A percentile compares a stretch with the other conserved stretches of the same genome.
These are phyloP conservation scores for Luzula sylvatica DNA, from an alignment of 176 grass and related monocot species.

Conservation along the genomic window DNA sequence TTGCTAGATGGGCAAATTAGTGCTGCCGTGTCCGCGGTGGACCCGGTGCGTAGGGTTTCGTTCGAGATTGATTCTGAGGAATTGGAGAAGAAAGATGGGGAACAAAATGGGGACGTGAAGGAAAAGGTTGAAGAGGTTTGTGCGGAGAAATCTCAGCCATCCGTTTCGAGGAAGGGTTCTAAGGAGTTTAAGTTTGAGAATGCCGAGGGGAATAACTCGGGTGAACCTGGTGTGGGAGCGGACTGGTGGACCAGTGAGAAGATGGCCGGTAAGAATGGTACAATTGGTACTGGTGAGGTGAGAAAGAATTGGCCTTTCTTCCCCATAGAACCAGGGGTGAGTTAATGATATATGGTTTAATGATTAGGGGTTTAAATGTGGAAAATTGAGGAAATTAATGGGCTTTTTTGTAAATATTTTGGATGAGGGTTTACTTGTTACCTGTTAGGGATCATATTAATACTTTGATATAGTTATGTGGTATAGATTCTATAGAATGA, in stretches of 20 bases:
- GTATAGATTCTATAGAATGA: not conserved
- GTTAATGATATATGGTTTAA: constrained; percentile 4
- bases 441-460: not conserved
- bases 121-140: not conserved
- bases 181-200: constrained; percentile 37
- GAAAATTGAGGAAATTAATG: not conserved
- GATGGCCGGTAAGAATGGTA: not conserved
- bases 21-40: not conserved
- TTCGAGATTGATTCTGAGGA: not conserved
- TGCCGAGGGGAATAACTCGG: constrained; percentile 4
- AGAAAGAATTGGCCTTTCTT: constrained; percentile 35
- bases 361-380: not conserved
- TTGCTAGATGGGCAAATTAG: constrained; percentile 30
- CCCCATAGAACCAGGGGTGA: constrained; percentile 18
- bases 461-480: not conserved
- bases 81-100: not conserved
- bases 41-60: constrained; percentile 1
- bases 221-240: not conserved
- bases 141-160: not conserved
- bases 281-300: not conserved
- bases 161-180: not conserved
- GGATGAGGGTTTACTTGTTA: not conserved
- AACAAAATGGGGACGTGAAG: not conserved
- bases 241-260: constrained; percentile 6
- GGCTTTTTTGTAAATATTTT: constrained; percentile 9